A percentile compares a stretch with the other conserved stretches of the same genome.
These are phyloP conservation scores for Raddia guianensis DNA, from an alignment of 176 grass and related monocot genomes.

Conservation along the genomic window DNA sequence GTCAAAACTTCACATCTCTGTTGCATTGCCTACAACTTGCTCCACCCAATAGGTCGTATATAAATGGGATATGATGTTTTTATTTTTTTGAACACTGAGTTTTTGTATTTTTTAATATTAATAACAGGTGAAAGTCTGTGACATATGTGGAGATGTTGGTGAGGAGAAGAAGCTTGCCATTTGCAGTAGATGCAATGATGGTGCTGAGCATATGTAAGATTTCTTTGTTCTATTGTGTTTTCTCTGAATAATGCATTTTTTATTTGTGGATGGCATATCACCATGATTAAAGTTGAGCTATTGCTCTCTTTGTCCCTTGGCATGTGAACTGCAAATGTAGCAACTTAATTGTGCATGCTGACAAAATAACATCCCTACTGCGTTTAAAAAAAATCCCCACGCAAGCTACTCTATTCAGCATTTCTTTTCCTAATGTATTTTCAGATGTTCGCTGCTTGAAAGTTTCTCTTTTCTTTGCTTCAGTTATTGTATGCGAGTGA, in stretches of 20 bases:
- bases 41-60: conserved; percentile 20
- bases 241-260: neutral
- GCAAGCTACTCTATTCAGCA: neutral
- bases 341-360: no score
- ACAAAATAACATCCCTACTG: no score
- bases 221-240: conserved; percentile 21
- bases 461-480: conserved; percentile 40
- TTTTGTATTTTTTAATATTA: conserved; percentile 31
- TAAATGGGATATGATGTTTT: conserved; percentile 15
- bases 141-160: conserved; percentile 93
- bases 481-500: conserved; percentile 91
- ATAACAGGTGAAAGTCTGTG: conserved; percentile 92
- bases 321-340: conserved; percentile 4
- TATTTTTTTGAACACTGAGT: conserved; percentile 4
- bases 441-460: conserved; percentile 1
- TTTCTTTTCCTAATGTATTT: conserved; percentile 11
- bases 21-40: conserved; percentile 24
- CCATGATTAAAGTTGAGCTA: neutral
- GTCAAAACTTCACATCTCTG: conserved; percentile 31
- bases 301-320: neutral
- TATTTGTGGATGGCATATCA: neutral
- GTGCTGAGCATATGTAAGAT: conserved; percentile 94
- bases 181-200: conserved; percentile 90
- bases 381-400: conserved; percentile 8
- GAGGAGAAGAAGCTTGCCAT: conserved; percentile 80